These are phyloP conservation scores for Gymnopilus junonius DNA, from an alignment of 768 basidiomycete genomes.

Conservation along the genomic window DNA sequence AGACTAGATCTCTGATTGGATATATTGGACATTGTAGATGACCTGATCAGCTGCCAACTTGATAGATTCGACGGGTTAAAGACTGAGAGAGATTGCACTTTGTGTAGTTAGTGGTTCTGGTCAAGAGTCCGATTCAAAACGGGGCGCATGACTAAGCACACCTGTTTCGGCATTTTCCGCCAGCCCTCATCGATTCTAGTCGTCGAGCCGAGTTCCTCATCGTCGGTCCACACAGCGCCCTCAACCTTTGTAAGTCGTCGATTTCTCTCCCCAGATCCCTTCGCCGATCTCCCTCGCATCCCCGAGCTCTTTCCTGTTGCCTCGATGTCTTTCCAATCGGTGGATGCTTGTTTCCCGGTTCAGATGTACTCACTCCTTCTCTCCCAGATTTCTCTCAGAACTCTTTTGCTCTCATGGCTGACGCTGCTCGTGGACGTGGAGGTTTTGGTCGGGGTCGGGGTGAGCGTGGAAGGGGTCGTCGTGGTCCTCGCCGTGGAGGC, in stretches of 20 bases:
- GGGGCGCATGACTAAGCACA: conserved; percentile 29
- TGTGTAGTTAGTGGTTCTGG: conserved; percentile 20
- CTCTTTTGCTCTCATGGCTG: conserved; percentile 67
- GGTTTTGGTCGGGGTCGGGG: conserved; percentile 90
- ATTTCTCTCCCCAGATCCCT: not conserved
- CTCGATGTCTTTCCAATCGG: conserved; percentile 28
- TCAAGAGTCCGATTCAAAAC: not conserved
- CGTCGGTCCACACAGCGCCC: conserved; percentile 43
- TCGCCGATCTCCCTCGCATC: conserved; percentile 8
- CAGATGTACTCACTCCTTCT: conserved; percentile 44
- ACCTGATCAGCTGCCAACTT: conserved; percentile 91
- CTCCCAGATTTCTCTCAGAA: conserved; percentile 17
- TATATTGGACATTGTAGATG: conserved; percentile 71
- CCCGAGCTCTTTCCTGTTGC: not conserved
- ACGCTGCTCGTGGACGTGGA: conserved; percentile 72
- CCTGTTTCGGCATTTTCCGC: conserved; percentile 23
- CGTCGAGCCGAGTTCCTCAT: conserved; percentile 25
- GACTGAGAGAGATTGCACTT: conserved; percentile 17
- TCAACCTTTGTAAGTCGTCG: conserved; percentile 42
- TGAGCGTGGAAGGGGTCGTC: conserved; percentile 86
- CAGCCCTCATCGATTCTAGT: conserved; percentile 8
- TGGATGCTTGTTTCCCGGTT: conserved; percentile 50
- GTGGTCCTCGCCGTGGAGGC: conserved; percentile 92
- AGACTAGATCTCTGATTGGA: conserved; percentile 86
- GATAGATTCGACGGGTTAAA: conserved; percentile 42